Conservation (phyloP, 2,329 filamentous ascomycete genomes). For the Sporothrix protearum region DNA sequence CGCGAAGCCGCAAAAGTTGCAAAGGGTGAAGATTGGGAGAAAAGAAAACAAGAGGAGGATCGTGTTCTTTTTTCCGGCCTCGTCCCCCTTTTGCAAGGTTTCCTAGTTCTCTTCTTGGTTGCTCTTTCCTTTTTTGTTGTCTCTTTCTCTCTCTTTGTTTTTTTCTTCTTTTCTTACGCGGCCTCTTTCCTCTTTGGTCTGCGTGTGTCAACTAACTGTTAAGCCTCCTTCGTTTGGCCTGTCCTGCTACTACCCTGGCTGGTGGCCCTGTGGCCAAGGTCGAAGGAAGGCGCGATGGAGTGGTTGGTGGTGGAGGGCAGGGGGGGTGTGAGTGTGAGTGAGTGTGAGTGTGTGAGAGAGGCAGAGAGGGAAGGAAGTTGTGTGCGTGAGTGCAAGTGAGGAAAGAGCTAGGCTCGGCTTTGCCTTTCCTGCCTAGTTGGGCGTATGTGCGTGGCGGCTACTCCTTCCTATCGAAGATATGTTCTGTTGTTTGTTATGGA, state of each 20-base stretch:
- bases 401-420: background rate
- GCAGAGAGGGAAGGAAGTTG: background rate
- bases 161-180: background rate
- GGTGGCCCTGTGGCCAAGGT: conserved; percentile 3
- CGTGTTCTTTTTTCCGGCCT: background rate
- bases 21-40: background rate
- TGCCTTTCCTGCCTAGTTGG: conserved; percentile 19
- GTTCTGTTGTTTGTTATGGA: background rate
- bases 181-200: conserved; percentile 2
- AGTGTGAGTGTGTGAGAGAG: background rate
- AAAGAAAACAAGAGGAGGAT: background rate
- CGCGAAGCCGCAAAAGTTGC: background rate
- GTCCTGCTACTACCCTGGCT: conserved; percentile 10
- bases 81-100: background rate
- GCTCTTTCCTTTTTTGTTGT: background rate
- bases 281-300: conserved; percentile 6
- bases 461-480: conserved; percentile 7
- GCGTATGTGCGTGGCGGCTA: conserved; percentile 7
- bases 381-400: background rate
- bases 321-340: background rate
- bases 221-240: conserved; percentile 1
- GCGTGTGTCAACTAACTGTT: conserved; percentile 4
- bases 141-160: background rate
- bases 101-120: background rate
- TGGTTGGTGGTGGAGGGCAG: background rate